Evolutionary conservation across 768 basidiomycete genomes (phyloP).

Genomic region (Tephrocybe sp.): DNA sequence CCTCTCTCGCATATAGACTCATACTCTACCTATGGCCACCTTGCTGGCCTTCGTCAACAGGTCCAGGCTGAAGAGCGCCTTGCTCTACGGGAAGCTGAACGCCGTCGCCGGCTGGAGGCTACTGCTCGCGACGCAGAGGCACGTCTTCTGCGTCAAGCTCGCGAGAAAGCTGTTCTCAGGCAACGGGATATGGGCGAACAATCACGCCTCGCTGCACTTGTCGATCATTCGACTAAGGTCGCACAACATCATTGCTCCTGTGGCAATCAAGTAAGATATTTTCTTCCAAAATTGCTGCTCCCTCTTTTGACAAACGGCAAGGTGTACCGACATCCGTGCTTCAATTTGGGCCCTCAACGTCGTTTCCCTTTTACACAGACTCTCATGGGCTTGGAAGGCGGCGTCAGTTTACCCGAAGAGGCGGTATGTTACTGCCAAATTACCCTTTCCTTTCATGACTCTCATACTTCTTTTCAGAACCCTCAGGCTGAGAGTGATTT

Average conservation of each 20-base stretch:
- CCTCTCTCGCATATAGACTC: not conserved
- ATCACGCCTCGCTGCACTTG: not conserved
- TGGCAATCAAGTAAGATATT: conserved; percentile 3
- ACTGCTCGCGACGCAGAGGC: conserved; percentile 2
- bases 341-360: not conserved
- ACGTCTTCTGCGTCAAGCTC: not conserved
- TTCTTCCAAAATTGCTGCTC: not conserved
- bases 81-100: conserved; percentile 3
- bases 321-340: not conserved
- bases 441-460: not conserved
- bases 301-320: not conserved
- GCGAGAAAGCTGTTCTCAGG: conserved; percentile 2
- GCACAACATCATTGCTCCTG: not conserved
- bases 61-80: conserved; percentile 14
- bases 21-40: conserved; percentile 9
- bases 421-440: conserved; percentile 1
- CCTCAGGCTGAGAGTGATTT: not conserved
- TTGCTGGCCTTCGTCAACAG: conserved; percentile 11
- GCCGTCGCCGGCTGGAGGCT: conserved; percentile 10
- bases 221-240: not conserved
- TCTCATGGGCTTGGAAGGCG: not conserved
- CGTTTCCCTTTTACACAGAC: not conserved
- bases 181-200: conserved; percentile 7
- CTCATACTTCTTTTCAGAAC: not conserved
- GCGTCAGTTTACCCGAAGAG: not conserved